Evolutionary conservation across 345 rosid species (phyloP).

Genomic region (Rhizophora apiculata): DNA sequence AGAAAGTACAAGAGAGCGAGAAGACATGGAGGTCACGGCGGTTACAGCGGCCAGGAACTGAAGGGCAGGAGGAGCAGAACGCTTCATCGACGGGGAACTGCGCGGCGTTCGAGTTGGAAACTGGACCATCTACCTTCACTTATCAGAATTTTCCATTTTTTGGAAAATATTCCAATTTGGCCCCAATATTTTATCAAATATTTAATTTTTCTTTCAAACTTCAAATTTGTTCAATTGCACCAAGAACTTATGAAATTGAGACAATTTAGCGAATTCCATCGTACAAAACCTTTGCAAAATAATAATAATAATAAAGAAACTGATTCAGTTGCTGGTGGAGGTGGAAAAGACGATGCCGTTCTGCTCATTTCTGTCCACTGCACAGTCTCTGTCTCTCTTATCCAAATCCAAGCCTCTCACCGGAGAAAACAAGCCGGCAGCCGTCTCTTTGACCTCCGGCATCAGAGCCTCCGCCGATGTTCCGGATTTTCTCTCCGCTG

Average conservation of each 20-base stretch:
- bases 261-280: no score
- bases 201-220: no score
- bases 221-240: no score
- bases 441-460: conserved; percentile 32
- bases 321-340: no score
- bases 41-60: conserved; percentile 30
- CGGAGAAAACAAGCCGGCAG: conserved; percentile 24
- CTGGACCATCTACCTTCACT: no score
- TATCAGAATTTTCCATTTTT: no score
- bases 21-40: conserved; percentile 40
- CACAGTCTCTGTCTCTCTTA: conserved; percentile 27
- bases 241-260: no score
- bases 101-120: background rate
- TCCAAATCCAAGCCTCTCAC: conserved; percentile 34
- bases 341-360: conserved; percentile 50
- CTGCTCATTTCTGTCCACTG: conserved; percentile 34
- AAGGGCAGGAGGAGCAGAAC: conserved; percentile 12
- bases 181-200: no score
- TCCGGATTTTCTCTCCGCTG: conserved; percentile 82
- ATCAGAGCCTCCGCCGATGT: conserved; percentile 68
- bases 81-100: conserved; percentile 35
- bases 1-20: conserved; percentile 43
- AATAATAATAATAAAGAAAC: background rate
- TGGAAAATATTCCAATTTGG: no score
- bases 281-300: no score